Conservation (phyloP, 495 filamentous ascomycete species). For the Lentithecium fluviatile region DNA sequence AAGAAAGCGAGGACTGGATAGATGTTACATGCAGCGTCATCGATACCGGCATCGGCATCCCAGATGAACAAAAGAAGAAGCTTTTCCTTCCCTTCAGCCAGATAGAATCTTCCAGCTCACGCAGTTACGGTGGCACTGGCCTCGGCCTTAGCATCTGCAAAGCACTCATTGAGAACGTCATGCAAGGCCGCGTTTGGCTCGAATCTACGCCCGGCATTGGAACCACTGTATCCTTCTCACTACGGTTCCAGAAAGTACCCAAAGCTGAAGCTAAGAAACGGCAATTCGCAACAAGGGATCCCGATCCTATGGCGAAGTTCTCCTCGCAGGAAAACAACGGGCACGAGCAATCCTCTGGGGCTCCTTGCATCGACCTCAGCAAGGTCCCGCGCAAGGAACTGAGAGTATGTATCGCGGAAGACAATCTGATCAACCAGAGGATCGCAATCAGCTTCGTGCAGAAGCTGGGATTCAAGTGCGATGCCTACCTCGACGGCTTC, state of each 20-base stretch:
- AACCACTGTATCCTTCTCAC: constrained; percentile 81
- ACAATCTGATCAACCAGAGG: constrained; percentile 81
- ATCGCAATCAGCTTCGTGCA: constrained; percentile 88
- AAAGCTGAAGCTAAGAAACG: constrained; percentile 30
- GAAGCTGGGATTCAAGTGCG: constrained; percentile 75
- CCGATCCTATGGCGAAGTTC: constrained; percentile 57
- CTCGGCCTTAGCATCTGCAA: constrained; percentile 93
- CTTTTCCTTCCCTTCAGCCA: constrained; percentile 91
- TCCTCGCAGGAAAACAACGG: constrained; percentile 47
- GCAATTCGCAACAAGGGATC: constrained; percentile 40
- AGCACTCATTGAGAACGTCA: constrained; percentile 87
- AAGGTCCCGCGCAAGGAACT: constrained; percentile 72
- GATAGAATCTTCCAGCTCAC: constrained; percentile 79
- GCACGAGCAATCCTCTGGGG: constrained; percentile 15
- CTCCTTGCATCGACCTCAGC: constrained; percentile 54
- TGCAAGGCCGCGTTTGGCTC: constrained; percentile 78
- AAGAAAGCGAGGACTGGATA: constrained; percentile 66
- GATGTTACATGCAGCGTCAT: constrained; percentile 80
- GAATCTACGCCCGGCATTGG: constrained; percentile 73
- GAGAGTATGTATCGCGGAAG: constrained; percentile 84
- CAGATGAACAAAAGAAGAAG: constrained; percentile 73
- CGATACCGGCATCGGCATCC: constrained; percentile 89
- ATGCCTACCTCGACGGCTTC: constrained; percentile 81
- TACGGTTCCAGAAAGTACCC: constrained; percentile 74
- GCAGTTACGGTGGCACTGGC: constrained; percentile 87